A percentile compares a stretch with the other conserved stretches of the same genome.
Evolutionary conservation across 169 alveolate species (phyloP).

Genomic region (Cryptosporidium parvum): DNA sequence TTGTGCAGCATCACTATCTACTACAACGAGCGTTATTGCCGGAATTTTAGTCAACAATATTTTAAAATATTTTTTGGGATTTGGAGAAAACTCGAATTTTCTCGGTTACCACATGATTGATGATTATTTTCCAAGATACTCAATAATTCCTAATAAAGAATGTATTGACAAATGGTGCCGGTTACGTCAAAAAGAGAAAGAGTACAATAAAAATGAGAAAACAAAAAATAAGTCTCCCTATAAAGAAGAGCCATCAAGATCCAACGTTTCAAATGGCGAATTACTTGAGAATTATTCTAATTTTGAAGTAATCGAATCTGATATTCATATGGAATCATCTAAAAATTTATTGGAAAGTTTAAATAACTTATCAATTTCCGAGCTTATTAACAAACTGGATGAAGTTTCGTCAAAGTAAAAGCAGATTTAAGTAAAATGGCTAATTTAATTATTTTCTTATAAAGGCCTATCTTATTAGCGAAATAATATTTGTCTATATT

Average conservation of each 20-base stretch:
- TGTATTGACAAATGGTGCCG: constrained; percentile 89
- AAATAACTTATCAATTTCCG: constrained; percentile 6
- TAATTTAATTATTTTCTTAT: background rate
- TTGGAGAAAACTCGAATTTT: constrained; percentile 90
- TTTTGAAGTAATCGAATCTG: constrained; percentile 20
- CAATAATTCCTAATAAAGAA: constrained; percentile 90
- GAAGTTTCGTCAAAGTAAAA: background rate
- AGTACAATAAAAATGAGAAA: constrained; percentile 61
- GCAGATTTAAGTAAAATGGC: background rate
- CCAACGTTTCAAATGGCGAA: background rate
- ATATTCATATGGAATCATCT: background rate
- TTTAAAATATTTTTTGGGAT: constrained; percentile 90
- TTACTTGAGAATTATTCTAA: background rate
- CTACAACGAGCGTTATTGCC: constrained; percentile 96
- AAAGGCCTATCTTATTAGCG: background rate
- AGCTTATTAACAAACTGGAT: constrained; percentile 4
- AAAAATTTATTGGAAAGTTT: background rate
- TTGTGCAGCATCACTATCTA: constrained; percentile 96
- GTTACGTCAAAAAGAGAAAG: constrained; percentile 79
- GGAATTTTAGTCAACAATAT: constrained; percentile 94
- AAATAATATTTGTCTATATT: background rate
- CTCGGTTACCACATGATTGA: constrained; percentile 91
- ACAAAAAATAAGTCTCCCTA: constrained; percentile 29
- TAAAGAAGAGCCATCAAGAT: constrained; percentile 5
- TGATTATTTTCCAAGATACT: constrained; percentile 91